Base-by-base conservation (phyloP, 1,139 yeast species). In the Citeromyces siamensis region DNA sequence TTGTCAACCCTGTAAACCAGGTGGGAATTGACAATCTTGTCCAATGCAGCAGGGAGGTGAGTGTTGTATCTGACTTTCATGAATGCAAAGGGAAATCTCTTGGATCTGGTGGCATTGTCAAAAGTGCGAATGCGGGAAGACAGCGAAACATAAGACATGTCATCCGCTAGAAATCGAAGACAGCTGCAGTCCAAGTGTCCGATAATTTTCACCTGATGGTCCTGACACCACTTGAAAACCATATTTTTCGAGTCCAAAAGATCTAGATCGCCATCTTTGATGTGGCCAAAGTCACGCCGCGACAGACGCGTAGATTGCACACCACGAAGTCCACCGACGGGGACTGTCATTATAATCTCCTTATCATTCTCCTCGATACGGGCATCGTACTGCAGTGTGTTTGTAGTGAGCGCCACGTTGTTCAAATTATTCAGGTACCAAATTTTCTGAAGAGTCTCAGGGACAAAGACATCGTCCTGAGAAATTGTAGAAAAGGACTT, bases 191-290 rank as follows among this genome's bases (percentile, higher is more conserved):
- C 40, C 34, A 32, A 32, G 27, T 43, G 41, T 5, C 49, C 42
- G 35, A 62, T 52, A 52, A 77, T 36, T 84, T 59, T n/a, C 74
- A 50, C 39, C 78, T 58, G 42, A 66, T 63, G 37, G 65, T 60
- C 27, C 56, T 55, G 27, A 20, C 19, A 33, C 28, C 28, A 23
- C 5, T 23, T 23, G 28, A 23, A 23, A 5, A 14, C 28, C 13
- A n/a, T 8, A 8, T 23, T 23, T 23, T 23, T 23, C 10, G 28
- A 14, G 13, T 23, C 10, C 10, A 23, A 14, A 8, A 12, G 6
- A 14, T 8, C 10, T 5, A 23, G 10, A 4, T 23, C 28, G 13
- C 13, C 28, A 23, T 6, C 5, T 8, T 23, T 23, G 5, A 23
- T 23, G 14, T n/a, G 5, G 5, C 13, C 28, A 14, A 6, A n/a